phyloP scores from a whole-genome alignment of 306 rosid species.

The Carpinus fangiana region DNA sequence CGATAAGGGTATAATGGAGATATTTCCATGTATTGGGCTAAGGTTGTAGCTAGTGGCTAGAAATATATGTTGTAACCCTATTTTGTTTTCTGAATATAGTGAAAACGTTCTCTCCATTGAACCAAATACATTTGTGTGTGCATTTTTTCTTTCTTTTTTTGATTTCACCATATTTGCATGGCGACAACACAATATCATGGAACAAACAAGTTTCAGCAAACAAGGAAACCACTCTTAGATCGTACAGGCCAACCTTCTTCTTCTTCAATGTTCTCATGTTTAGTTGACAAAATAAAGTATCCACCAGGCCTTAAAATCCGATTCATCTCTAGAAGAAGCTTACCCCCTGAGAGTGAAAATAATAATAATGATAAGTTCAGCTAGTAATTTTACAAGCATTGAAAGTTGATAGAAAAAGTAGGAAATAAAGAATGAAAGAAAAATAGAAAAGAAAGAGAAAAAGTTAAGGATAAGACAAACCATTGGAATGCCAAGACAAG shows the following conservation, averaged over 20 bases:
- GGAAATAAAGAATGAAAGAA: not conserved
- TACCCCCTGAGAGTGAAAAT: conserved; percentile 56
- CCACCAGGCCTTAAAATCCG: conserved; percentile 85
- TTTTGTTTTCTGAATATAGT: too few relatives aligned
- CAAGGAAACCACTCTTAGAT: conserved; percentile 7
- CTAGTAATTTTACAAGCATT: conserved; percentile 10
- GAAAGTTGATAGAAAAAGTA: conserved; percentile 6
- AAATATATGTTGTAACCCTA: too few relatives aligned
- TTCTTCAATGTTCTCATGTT: conserved; percentile 74
- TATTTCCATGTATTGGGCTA: too few relatives aligned
- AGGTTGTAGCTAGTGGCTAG: too few relatives aligned
- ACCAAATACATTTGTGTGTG: too few relatives aligned
- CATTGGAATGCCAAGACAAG: conserved; percentile 80
- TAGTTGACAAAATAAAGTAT: conserved; percentile 82
- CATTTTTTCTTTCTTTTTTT: too few relatives aligned
- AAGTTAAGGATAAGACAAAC: conserved; percentile 35
- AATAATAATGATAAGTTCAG: conserved; percentile 4
- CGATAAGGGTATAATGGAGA: too few relatives aligned
- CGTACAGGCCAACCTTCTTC: conserved; percentile 72
- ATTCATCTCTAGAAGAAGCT: conserved; percentile 88
- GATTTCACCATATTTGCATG: not conserved
- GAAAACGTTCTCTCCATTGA: too few relatives aligned
- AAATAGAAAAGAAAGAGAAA: not conserved
- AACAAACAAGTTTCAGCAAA: not conserved
- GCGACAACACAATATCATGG: not conserved